phyloP scores from a whole-genome alignment of 176 grass and related monocot genomes.

The Chloris gayana region DNA sequence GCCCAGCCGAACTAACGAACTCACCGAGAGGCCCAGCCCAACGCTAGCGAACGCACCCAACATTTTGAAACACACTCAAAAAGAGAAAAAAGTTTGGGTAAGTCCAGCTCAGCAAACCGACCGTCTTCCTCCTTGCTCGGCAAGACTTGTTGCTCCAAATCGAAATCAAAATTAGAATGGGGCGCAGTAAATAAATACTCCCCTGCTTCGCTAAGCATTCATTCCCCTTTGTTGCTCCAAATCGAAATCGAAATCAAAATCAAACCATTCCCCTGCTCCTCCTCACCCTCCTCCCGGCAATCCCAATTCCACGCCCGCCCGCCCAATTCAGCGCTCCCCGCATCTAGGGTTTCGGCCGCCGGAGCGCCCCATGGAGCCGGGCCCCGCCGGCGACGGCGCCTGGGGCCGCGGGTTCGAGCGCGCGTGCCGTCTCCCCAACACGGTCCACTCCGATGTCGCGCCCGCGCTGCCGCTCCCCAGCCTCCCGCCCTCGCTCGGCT shows the following conservation, averaged over 20 bases:
- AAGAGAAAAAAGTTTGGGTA: not conserved
- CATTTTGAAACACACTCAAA: not conserved
- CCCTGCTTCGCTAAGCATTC: not conserved
- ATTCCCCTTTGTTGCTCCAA: not conserved
- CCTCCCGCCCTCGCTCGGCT: constrained; percentile 71
- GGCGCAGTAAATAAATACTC: not conserved
- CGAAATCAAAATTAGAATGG: not conserved
- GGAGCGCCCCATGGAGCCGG: constrained; percentile 22
- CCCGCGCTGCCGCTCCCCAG: constrained; percentile 68
- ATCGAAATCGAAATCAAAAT: constrained; percentile 14
- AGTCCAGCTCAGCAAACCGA: not conserved
- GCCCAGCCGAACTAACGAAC: not conserved
- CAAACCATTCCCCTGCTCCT: not conserved
- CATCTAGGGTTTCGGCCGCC: constrained; percentile 57
- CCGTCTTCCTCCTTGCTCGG: not conserved
- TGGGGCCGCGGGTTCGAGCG: constrained; percentile 64
- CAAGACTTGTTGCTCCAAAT: not conserved
- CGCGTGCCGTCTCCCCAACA: constrained; percentile 87
- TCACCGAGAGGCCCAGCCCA: not conserved
- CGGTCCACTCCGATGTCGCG: constrained; percentile 78
- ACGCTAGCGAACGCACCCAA: not conserved
- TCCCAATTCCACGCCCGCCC: not conserved
- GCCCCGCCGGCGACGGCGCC: constrained; percentile 12
- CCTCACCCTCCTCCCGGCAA: not conserved
- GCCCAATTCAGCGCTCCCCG: not conserved